Evolutionary conservation across 1,284 basidiomycete genomes (phyloP).

Genomic region (Mycena citricolor): DNA sequence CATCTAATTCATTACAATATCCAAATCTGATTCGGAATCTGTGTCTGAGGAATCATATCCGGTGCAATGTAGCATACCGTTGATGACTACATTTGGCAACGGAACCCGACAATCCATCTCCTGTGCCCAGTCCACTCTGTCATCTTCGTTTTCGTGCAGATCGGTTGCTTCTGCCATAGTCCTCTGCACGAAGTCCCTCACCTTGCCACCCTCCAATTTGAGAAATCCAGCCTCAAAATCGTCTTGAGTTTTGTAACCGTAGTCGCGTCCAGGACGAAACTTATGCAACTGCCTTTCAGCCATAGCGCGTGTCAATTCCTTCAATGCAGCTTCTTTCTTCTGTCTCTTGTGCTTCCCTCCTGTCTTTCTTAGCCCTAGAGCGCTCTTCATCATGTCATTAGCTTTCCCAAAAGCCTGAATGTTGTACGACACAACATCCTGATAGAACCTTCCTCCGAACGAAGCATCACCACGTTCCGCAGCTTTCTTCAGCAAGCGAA

Average conservation of each 20-base stretch:
- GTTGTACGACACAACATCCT: constrained; percentile 5
- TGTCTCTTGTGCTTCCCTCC: constrained; percentile 1
- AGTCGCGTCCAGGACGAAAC: constrained; percentile 3
- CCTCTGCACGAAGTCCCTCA: constrained; percentile 2
- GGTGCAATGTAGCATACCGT: constrained; percentile 2
- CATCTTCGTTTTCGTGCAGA: constrained; percentile 2
- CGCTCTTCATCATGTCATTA: constrained; percentile 1
- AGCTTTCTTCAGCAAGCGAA: constrained; percentile 6
- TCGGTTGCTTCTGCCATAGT: constrained; percentile 3
- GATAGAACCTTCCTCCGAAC: constrained; percentile 3
- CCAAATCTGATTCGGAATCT: constrained; percentile 2
- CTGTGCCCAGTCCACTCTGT: not conserved
- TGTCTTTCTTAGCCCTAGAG: constrained; percentile 1
- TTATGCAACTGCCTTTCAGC: constrained; percentile 5
- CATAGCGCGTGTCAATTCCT: constrained; percentile 4
- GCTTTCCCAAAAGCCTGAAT: constrained; percentile 6
- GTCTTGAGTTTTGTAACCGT: not conserved
- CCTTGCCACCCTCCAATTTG: constrained; percentile 2
- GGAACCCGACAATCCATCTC: not conserved
- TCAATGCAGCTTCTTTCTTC: constrained; percentile 9
- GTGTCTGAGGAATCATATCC: constrained; percentile 2
- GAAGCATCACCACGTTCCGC: constrained; percentile 3
- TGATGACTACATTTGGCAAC: constrained; percentile 3
- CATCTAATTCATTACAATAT: constrained; percentile 1
- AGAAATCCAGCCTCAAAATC: constrained; percentile 7